Base-by-base conservation (phyloP, 169 alveolate genomes). In the Plasmodium vivax region DNA sequence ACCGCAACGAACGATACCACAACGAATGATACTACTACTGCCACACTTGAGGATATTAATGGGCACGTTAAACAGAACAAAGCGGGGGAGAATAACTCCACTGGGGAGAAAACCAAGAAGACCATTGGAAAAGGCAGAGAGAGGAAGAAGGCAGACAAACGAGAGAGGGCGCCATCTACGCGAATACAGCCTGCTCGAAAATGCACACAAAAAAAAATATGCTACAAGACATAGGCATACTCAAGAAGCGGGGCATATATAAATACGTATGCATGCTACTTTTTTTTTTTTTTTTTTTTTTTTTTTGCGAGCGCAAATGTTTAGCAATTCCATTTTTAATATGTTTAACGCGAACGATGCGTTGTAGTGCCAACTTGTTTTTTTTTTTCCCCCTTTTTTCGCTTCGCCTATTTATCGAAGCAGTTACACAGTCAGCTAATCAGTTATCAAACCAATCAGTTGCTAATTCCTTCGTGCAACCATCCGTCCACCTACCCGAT, bases 141-240 rank as follows among this genome's bases (percentile, higher is more conserved):
- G 27, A 75, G 32, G 68, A 85, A 77, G 71, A 74, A 38, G 14
- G 16, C 30, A 30, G 87, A 75, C 16, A 85, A 41, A n/a, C 58
- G 80, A 32, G 87, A 85, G 62, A 85, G 83, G 34, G 41, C 62
- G 7, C 68, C 72, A 47, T 74, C 85, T 19, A 75, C 83, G 82
- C 80, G 93, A 77, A 77, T 85, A 74, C 93, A 85, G 56, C 93
- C 93, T 36, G 7, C 72, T 16, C 14, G 93, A 85, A 85, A 74
- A 19, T 85, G 93, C 56, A 85, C 93, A 47, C 84, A 85, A 41
- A 85, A 85, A 85, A 85, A 85, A 85, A 85, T 85, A 34, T 47
- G 80, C 73, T 85, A 85, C 47, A 85, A 75, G 82, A 85, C 93
- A 14, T 85, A 58, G 32, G 38, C 77, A 68, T 14, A 27, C n/a